Evolutionary conservation across 306 rosid species (phyloP).

Genomic region (Dalbergia cultrata): DNA sequence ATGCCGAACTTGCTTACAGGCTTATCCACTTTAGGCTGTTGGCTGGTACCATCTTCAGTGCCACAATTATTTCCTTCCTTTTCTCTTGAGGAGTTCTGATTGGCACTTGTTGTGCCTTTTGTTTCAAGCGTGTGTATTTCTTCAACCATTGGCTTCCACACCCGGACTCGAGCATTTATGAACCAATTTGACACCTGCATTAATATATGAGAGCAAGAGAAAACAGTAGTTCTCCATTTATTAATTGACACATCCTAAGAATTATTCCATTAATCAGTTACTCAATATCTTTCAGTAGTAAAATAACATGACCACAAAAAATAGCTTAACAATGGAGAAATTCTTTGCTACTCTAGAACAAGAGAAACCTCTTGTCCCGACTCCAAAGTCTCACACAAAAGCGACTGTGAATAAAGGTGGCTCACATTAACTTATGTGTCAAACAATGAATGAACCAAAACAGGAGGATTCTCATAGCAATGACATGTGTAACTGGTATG

Average conservation of each 20-base stretch:
- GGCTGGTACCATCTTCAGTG: slow-evolving; percentile 43
- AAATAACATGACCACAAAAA: not conserved
- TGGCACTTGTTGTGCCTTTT: slow-evolving; percentile 54
- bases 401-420: too few relatives aligned
- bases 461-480: too few relatives aligned
- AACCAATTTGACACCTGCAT: slow-evolving; percentile 94
- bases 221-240: too few relatives aligned
- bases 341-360: too few relatives aligned
- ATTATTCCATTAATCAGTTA: too few relatives aligned
- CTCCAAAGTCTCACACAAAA: too few relatives aligned
- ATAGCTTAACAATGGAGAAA: not conserved
- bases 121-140: slow-evolving; percentile 94
- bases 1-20: slow-evolving; percentile 32
- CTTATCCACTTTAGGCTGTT: slow-evolving; percentile 42
- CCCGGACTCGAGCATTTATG: slow-evolving; percentile 89
- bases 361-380: too few relatives aligned
- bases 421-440: too few relatives aligned
- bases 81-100: not conserved
- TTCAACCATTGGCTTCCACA: slow-evolving; percentile 99
- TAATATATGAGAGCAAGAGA: not conserved
- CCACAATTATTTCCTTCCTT: slow-evolving; percentile 46
- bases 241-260: too few relatives aligned
- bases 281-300: not conserved
- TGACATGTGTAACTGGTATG: too few relatives aligned
- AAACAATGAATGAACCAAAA: too few relatives aligned